Evolutionary conservation across 768 basidiomycete species (phyloP).

Genomic region (Phylloporus sp.): DNA sequence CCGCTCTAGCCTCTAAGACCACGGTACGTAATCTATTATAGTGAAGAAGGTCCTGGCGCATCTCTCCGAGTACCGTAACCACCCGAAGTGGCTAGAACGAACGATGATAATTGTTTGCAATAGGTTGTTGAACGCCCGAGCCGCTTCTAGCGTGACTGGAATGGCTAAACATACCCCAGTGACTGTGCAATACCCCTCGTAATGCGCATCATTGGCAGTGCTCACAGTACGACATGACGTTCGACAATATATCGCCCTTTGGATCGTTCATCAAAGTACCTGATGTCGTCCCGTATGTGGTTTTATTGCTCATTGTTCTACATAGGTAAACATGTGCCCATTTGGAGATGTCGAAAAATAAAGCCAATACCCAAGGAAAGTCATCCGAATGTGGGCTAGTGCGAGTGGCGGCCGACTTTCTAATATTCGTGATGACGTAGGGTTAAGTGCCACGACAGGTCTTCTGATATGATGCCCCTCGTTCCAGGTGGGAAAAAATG

Average conservation of each 20-base stretch:
- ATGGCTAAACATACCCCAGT: background rate
- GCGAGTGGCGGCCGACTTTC: background rate
- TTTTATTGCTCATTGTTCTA: background rate
- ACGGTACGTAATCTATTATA: constrained; percentile 4
- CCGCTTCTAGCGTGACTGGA: background rate
- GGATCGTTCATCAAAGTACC: background rate
- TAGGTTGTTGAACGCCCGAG: background rate
- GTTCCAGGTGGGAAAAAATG: background rate
- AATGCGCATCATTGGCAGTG: background rate
- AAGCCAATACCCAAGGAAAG: background rate
- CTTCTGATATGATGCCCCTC: background rate
- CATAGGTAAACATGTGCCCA: background rate
- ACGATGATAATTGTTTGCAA: background rate
- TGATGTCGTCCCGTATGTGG: background rate
- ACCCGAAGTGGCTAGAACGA: background rate
- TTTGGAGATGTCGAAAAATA: background rate
- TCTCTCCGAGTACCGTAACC: background rate
- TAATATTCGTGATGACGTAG: background rate
- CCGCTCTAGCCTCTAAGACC: background rate
- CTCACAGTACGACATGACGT: background rate
- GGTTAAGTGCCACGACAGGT: background rate
- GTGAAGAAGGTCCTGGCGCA: background rate
- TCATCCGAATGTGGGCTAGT: background rate
- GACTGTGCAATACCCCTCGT: background rate
- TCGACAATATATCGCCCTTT: constrained; percentile 2